These are phyloP conservation scores for Ceratobasidium sp. DNA, from an alignment of 1,284 basidiomycete species.

Conservation along the genomic window DNA sequence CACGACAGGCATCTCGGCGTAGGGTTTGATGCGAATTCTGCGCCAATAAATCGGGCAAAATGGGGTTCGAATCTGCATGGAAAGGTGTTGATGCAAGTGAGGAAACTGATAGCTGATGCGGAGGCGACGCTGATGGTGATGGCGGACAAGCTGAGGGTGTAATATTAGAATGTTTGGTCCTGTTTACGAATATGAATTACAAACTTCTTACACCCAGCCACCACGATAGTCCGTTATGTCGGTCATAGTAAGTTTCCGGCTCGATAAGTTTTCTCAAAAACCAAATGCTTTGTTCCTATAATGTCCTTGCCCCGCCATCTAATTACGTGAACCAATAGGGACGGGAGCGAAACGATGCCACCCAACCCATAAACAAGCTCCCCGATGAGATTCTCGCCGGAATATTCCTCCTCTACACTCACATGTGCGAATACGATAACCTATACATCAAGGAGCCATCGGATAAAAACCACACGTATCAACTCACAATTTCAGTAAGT, in stretches of 20 bases:
- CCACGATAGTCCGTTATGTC: no score
- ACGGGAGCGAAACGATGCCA: no score
- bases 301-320: no score
- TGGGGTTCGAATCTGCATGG: slow-evolving; percentile 62
- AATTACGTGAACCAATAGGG: no score
- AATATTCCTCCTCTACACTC: no score
- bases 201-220: no score
- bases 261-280: no score
- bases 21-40: slow-evolving; percentile 65
- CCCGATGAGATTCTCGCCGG: no score
- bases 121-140: slow-evolving; percentile 12
- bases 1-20: slow-evolving; percentile 70
- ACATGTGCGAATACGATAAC: no score
- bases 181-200: not conserved
- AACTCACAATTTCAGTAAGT: no score
- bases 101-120: slow-evolving; percentile 48
- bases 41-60: slow-evolving; percentile 56
- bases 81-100: slow-evolving; percentile 55
- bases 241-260: no score
- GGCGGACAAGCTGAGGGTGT: slow-evolving; percentile 31
- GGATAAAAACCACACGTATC: not conserved
- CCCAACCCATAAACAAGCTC: not conserved
- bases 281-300: no score
- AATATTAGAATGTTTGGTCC: not conserved
- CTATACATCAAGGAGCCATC: not conserved